phyloP scores from a whole-genome alignment of 208 protist genomes.

The Trypanosoma platydactyli region DNA sequence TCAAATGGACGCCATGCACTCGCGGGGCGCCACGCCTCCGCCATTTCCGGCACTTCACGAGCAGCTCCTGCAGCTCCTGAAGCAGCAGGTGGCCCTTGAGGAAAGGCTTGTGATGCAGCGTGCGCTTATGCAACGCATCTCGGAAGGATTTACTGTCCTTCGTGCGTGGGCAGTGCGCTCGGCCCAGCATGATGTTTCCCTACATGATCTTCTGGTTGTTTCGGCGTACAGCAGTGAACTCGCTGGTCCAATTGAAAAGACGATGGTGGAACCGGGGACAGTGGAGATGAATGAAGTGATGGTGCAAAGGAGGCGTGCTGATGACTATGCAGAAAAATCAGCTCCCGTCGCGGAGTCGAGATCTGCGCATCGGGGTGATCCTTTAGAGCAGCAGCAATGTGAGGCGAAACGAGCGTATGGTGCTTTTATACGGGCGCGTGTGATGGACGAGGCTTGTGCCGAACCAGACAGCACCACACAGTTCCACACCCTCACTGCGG shows the following conservation, averaged over 20 bases:
- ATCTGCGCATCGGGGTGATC: not conserved
- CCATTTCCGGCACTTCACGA: not conserved
- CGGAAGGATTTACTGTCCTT: slow-evolving; percentile 25
- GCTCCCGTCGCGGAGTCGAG: no score
- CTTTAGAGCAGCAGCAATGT: not conserved
- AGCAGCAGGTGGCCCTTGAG: slow-evolving; percentile 30
- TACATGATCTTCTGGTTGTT: slow-evolving; percentile 43
- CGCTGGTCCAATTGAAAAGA: not conserved
- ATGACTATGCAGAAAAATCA: no score
- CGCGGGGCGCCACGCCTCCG: not conserved
- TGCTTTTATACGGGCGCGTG: slow-evolving; percentile 23
- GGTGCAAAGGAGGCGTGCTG: not conserved
- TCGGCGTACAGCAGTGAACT: slow-evolving; percentile 7
- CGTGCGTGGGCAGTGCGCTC: slow-evolving; percentile 14
- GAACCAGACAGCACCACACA: slow-evolving; percentile 20
- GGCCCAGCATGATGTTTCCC: slow-evolving; percentile 25
- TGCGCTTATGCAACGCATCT: slow-evolving; percentile 22
- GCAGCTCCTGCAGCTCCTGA: slow-evolving; percentile 25
- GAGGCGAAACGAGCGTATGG: slow-evolving; percentile 19
- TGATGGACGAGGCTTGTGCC: slow-evolving; percentile 19
- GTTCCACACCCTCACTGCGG: slow-evolving; percentile 29
- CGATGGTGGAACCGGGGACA: not conserved
- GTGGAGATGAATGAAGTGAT: not conserved
- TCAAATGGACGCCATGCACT: not conserved
- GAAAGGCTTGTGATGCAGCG: slow-evolving; percentile 23